Conservation (phyloP, 768 basidiomycete genomes). For the Leccinum broughii region DNA sequence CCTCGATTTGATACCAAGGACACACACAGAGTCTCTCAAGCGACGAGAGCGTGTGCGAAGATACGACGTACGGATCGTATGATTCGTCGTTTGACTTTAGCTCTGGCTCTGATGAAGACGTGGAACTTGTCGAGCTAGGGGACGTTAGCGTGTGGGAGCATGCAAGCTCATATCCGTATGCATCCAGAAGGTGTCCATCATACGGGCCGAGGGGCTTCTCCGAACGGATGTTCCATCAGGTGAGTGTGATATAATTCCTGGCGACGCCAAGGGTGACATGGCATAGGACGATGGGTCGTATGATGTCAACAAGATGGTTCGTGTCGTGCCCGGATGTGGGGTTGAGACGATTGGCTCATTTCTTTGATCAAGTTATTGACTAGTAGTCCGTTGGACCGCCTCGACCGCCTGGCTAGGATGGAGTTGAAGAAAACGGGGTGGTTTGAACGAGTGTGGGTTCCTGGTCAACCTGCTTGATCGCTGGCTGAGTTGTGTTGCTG, state of each 20-base stretch:
- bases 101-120: slow-evolving; percentile 21
- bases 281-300: slow-evolving; percentile 15
- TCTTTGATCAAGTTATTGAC: slow-evolving; percentile 18
- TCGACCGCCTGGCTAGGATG: slow-evolving; percentile 28
- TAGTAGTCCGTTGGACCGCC: slow-evolving; percentile 31
- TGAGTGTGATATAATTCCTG: slow-evolving; percentile 2
- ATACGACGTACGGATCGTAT: slow-evolving; percentile 1
- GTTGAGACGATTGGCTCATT: slow-evolving; percentile 9
- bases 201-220: slow-evolving; percentile 5
- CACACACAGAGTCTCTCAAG: slow-evolving; percentile 19
- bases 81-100: slow-evolving; percentile 16
- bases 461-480: neutral
- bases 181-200: slow-evolving; percentile 1
- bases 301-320: slow-evolving; percentile 31
- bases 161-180: slow-evolving; percentile 16
- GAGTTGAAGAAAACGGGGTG: slow-evolving; percentile 34
- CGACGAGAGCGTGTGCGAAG: slow-evolving; percentile 12
- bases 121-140: slow-evolving; percentile 16
- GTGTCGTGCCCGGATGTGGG: neutral
- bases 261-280: neutral
- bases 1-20: neutral
- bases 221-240: slow-evolving; percentile 13
- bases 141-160: slow-evolving; percentile 18
- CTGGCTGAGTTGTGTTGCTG: neutral
- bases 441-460: slow-evolving; percentile 30